Conservation (phyloP, 345 rosid species). For the Lumnitzera littorea region DNA sequence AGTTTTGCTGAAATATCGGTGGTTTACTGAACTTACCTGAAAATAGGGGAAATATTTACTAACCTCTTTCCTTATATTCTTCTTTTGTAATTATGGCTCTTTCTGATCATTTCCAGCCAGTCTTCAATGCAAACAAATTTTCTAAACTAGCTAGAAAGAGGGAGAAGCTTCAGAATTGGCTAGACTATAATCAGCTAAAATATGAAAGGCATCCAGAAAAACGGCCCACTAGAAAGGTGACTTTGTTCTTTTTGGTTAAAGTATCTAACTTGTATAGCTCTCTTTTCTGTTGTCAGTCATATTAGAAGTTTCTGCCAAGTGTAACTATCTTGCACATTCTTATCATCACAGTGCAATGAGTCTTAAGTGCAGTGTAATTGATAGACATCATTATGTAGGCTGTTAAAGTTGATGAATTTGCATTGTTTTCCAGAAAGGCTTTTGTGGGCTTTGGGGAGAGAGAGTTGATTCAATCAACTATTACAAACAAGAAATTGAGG, state of each 20-base stretch:
- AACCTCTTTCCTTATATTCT: neutral
- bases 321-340: neutral
- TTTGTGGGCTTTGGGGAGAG: slow-evolving; percentile 76
- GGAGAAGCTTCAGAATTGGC: slow-evolving; percentile 77
- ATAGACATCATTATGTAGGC: neutral
- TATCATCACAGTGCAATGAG: neutral
- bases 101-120: slow-evolving; percentile 45
- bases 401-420: too few relatives aligned
- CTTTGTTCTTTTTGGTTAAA: slow-evolving; percentile 1
- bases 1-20: too few relatives aligned
- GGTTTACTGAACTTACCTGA: too few relatives aligned
- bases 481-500: slow-evolving; percentile 55
- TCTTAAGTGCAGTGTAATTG: too few relatives aligned
- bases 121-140: slow-evolving; percentile 73
- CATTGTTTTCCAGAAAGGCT: slow-evolving; percentile 55
- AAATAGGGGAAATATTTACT: too few relatives aligned
- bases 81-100: slow-evolving; percentile 2
- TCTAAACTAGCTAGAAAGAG: slow-evolving; percentile 68
- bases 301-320: neutral
- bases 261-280: neutral
- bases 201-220: slow-evolving; percentile 74
- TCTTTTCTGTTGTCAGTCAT: too few relatives aligned
- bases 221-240: slow-evolving; percentile 70
- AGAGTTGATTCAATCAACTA: slow-evolving; percentile 77
- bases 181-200: slow-evolving; percentile 76